These are phyloP conservation scores for Wolfiporia cocos DNA, from an alignment of 1,284 basidiomycete species.

Conservation along the genomic window DNA sequence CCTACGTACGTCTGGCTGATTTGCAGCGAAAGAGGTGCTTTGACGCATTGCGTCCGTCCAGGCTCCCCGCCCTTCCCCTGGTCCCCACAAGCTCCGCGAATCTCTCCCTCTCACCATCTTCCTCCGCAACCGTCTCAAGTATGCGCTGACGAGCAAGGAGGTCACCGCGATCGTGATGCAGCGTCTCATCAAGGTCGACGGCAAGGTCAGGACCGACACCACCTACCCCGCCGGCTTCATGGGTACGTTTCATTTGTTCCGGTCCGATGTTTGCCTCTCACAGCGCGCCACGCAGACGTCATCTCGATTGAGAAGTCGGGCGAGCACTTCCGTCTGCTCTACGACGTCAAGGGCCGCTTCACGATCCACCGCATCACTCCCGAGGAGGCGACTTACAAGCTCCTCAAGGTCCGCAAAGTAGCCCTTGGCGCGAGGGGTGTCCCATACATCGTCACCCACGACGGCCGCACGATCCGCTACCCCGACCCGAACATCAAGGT, in stretches of 20 bases:
- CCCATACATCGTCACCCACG: slow-evolving; percentile 97
- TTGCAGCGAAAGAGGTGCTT: not conserved
- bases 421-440: slow-evolving; percentile 93
- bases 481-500: slow-evolving; percentile 95
- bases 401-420: slow-evolving; percentile 92
- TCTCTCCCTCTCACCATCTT: slow-evolving; percentile 93
- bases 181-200: slow-evolving; percentile 97
- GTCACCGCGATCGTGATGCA: slow-evolving; percentile 94
- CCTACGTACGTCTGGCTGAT: slow-evolving; percentile 67
- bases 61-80: slow-evolving; percentile 95
- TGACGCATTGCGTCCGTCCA: slow-evolving; percentile 25
- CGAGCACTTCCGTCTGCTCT: slow-evolving; percentile 99
- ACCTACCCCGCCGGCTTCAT: slow-evolving; percentile 97
- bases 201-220: slow-evolving; percentile 97
- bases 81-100: slow-evolving; percentile 99
- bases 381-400: slow-evolving; percentile 98
- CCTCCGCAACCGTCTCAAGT: slow-evolving; percentile 99
- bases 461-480: slow-evolving; percentile 99
- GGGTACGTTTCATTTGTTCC: slow-evolving; percentile 50
- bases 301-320: slow-evolving; percentile 97
- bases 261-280: not conserved
- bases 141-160: slow-evolving; percentile 95
- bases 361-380: slow-evolving; percentile 99
- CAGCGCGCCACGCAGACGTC: slow-evolving; percentile 60
- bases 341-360: slow-evolving; percentile 99